A percentile compares a stretch with the other conserved stretches of the same genome.
Conservation (phyloP, 1,284 basidiomycete genomes). For the Anthracocystis walkeri region DNA sequence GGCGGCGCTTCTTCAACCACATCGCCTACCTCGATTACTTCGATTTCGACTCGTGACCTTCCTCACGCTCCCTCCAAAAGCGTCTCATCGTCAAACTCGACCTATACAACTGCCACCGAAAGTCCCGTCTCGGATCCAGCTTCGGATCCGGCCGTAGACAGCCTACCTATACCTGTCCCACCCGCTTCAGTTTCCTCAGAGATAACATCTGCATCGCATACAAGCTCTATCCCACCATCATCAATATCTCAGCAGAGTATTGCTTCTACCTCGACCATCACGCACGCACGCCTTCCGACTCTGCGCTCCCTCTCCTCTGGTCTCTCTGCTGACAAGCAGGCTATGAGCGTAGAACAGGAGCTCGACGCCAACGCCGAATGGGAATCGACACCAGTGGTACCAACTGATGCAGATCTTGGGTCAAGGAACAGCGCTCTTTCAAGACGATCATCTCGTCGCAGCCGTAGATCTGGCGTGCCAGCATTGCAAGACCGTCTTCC, state of each 20-base stretch:
- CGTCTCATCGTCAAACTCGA: conserved; percentile 26
- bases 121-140: conserved; percentile 17
- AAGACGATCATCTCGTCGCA: conserved; percentile 29
- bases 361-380: conserved; percentile 25
- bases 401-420: conserved; percentile 7
- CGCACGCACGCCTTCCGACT: conserved; percentile 25
- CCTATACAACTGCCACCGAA: conserved; percentile 29
- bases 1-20: background rate
- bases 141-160: background rate
- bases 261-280: conserved; percentile 40
- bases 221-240: conserved; percentile 11
- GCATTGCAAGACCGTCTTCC: conserved; percentile 36
- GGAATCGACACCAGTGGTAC: conserved; percentile 6
- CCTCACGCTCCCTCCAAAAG: conserved; percentile 11
- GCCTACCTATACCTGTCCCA: background rate
- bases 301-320: conserved; percentile 19
- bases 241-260: conserved; percentile 42
- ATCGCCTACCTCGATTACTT: conserved; percentile 12
- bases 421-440: conserved; percentile 11
- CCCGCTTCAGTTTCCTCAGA: background rate
- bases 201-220: background rate
- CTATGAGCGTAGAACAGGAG: conserved; percentile 47
- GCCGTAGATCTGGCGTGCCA: conserved; percentile 34
- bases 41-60: conserved; percentile 6
- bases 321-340: conserved; percentile 27